phyloP scores from a whole-genome alignment of 2,329 filamentous ascomycete species.

The Bipolaris zeicola region DNA sequence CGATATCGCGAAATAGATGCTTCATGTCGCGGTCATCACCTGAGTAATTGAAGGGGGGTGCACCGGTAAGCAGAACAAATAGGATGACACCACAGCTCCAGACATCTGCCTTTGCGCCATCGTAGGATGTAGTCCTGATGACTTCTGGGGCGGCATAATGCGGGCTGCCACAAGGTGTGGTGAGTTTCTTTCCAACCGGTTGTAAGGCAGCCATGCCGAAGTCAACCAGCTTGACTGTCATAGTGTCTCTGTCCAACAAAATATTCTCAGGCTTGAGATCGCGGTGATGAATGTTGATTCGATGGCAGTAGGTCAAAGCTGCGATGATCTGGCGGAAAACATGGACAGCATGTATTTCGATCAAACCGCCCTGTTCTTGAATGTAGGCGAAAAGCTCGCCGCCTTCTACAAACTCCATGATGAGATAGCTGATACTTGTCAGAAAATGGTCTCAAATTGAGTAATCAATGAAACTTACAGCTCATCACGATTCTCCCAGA shows the following conservation, averaged over 20 bases:
- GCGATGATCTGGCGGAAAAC: constrained; percentile 94
- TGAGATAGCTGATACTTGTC: constrained; percentile 72
- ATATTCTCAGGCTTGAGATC: constrained; percentile 98
- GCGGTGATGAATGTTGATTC: constrained; percentile 92
- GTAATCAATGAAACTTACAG: constrained; percentile 66
- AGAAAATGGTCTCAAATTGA: constrained; percentile 7
- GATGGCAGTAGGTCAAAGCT: constrained; percentile 89
- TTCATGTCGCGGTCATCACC: constrained; percentile 59
- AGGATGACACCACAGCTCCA: constrained; percentile 84
- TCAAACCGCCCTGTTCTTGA: constrained; percentile 71
- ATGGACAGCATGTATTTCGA: constrained; percentile 78
- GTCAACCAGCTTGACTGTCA: constrained; percentile 90
- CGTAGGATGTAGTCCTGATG: constrained; percentile 76
- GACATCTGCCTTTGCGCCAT: constrained; percentile 84
- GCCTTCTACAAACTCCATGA: constrained; percentile 88
- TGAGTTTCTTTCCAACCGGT: constrained; percentile 75
- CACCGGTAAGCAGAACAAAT: constrained; percentile 83
- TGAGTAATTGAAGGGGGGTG: constrained; percentile 73
- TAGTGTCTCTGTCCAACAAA: constrained; percentile 70
- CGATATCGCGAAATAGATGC: constrained; percentile 65
- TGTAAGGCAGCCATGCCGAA: constrained; percentile 98
- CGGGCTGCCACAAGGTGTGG: constrained; percentile 91
- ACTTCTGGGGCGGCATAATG: constrained; percentile 97
- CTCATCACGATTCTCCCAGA: constrained; percentile 96
- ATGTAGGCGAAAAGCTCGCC: constrained; percentile 90